Evolutionary conservation across 2,329 filamentous ascomycete species (phyloP).

Genomic region (Penicillium sp.): DNA sequence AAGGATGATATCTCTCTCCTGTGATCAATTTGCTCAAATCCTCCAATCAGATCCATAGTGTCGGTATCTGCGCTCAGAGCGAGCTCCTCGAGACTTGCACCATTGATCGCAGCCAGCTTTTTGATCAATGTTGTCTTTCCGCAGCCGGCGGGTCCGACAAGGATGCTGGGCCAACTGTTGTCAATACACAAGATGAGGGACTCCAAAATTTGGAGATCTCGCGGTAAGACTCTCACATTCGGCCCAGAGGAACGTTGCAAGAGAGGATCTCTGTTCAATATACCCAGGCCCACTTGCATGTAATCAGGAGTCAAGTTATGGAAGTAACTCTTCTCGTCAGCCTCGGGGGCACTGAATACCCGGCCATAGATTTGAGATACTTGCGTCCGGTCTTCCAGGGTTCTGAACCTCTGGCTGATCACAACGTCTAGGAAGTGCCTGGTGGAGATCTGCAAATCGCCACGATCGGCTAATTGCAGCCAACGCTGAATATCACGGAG

Average conservation of each 20-base stretch:
- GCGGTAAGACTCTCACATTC: slow-evolving; percentile 30
- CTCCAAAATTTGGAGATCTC: slow-evolving; percentile 65
- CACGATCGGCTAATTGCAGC: slow-evolving; percentile 64
- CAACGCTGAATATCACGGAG: slow-evolving; percentile 84
- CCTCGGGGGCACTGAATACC: slow-evolving; percentile 53
- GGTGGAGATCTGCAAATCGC: slow-evolving; percentile 55
- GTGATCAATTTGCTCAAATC: slow-evolving; percentile 90
- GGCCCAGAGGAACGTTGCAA: slow-evolving; percentile 32
- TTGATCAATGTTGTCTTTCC: slow-evolving; percentile 80
- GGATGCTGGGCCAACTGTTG: slow-evolving; percentile 79
- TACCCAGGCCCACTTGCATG: slow-evolving; percentile 75
- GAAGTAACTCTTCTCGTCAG: slow-evolving; percentile 54
- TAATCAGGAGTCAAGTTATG: slow-evolving; percentile 60
- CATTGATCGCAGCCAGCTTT: slow-evolving; percentile 71
- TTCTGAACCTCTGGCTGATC: slow-evolving; percentile 82
- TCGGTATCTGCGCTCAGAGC: slow-evolving; percentile 93
- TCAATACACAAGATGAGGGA: slow-evolving; percentile 81
- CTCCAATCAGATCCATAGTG: slow-evolving; percentile 93
- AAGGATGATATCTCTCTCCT: slow-evolving; percentile 63
- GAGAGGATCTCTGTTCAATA: slow-evolving; percentile 55
- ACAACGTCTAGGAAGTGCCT: slow-evolving; percentile 76
- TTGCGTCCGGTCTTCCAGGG: slow-evolving; percentile 58
- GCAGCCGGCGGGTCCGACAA: slow-evolving; percentile 77
- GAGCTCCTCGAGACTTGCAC: slow-evolving; percentile 71
- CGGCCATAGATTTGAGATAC: slow-evolving; percentile 61